Percentiles rank a stretch among this genome's conserved stretches.
These are phyloP conservation scores for Achaetomiella virescens DNA, from an alignment of 495 filamentous ascomycete species.

Conservation along the genomic window DNA sequence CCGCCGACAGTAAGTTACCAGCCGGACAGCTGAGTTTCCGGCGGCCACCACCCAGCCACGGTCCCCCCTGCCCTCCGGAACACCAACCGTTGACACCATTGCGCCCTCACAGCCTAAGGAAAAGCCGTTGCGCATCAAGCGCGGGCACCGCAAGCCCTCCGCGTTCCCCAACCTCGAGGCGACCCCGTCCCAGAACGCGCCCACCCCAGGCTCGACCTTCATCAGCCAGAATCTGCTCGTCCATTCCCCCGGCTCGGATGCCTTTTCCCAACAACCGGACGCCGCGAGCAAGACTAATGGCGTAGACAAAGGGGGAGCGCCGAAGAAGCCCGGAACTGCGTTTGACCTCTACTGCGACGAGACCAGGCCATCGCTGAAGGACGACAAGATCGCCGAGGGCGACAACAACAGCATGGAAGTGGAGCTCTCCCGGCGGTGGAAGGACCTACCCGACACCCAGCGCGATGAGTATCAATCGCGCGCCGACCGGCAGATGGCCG, in stretches of 20 bases:
- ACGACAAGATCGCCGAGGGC: constrained; percentile 33
- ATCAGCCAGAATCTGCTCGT: constrained; percentile 37
- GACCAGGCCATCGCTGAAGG: constrained; percentile 31
- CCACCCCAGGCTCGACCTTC: constrained; percentile 33
- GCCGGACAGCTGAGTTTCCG: constrained; percentile 3
- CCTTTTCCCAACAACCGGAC: constrained; percentile 34
- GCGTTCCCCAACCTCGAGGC: constrained; percentile 30
- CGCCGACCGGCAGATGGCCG: constrained; percentile 35
- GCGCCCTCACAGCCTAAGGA: constrained; percentile 64
- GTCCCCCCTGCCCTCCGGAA: constrained; percentile 11
- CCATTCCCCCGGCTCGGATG: constrained; percentile 44
- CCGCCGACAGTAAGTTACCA: constrained; percentile 57
- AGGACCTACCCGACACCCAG: constrained; percentile 37
- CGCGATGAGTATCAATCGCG: constrained; percentile 40
- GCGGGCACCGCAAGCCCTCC: constrained; percentile 56
- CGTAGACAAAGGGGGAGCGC: constrained; percentile 20
- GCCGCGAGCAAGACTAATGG: constrained; percentile 22
- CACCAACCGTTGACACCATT: constrained; percentile 22
- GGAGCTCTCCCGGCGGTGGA: constrained; percentile 46
- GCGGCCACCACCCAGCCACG: constrained; percentile 9
- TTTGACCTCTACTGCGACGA: constrained; percentile 51
- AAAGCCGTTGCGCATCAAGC: constrained; percentile 83
- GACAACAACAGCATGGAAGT: constrained; percentile 34
- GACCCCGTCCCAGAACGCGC: constrained; percentile 13
- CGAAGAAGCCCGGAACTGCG: constrained; percentile 40